Conservation (phyloP, 2,329 filamentous ascomycete genomes). For the Ophiocordyceps camponoti-rufipedis region DNA sequence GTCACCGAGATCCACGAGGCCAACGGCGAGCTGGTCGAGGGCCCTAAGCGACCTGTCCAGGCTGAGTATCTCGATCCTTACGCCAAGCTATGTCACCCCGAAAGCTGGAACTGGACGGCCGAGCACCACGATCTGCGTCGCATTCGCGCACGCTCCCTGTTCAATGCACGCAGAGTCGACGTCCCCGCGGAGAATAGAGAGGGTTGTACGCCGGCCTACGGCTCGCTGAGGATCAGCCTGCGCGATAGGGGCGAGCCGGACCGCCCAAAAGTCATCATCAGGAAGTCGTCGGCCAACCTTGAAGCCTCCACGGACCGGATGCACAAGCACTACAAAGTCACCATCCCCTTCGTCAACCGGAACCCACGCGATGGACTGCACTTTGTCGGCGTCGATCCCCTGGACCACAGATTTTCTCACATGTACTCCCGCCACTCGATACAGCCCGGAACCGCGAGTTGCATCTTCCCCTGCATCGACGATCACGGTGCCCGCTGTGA, state of each 20-base stretch:
- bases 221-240: conserved; percentile 28
- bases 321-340: conserved; percentile 28
- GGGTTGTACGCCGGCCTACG: conserved; percentile 37
- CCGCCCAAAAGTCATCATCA: conserved; percentile 23
- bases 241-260: conserved; percentile 20
- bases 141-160: conserved; percentile 41
- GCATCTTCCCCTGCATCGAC: conserved; percentile 86
- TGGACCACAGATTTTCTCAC: conserved; percentile 74
- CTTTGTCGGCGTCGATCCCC: conserved; percentile 70
- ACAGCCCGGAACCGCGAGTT: conserved; percentile 62
- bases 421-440: conserved; percentile 73
- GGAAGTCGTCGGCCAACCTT: conserved; percentile 19
- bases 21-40: conserved; percentile 16
- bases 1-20: conserved; percentile 23
- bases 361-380: conserved; percentile 74
- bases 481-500: conserved; percentile 62
- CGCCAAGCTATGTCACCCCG: conserved; percentile 40
- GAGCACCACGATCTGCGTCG: conserved; percentile 60
- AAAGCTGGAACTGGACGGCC: conserved; percentile 42
- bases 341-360: conserved; percentile 60
- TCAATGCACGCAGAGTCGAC: conserved; percentile 31
- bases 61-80: conserved; percentile 46
- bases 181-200: conserved; percentile 36
- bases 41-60: conserved; percentile 20
- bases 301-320: conserved; percentile 17